Percentiles rank a stretch among this genome's conserved stretches.
Conservation (phyloP, 2,329 filamentous ascomycete species). For the Chaetomium sp. region DNA sequence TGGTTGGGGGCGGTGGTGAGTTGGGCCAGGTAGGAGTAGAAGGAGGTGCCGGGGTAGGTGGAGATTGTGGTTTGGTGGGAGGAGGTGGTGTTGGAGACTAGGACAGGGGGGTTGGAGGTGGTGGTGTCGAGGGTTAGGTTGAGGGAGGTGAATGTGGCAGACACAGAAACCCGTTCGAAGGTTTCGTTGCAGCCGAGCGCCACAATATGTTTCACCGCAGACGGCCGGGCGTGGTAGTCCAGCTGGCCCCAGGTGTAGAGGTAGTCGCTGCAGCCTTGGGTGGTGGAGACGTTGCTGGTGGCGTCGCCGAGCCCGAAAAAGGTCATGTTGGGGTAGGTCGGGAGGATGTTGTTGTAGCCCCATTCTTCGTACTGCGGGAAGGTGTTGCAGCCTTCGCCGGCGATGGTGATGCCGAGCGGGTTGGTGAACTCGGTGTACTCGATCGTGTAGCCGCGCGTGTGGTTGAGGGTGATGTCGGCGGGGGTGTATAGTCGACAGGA, state of each 20-base stretch:
- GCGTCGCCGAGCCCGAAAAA: background rate
- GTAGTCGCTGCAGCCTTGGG: slow-evolving; percentile 3
- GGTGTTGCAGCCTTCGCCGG: background rate
- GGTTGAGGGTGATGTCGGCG: background rate
- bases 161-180: background rate
- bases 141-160: background rate
- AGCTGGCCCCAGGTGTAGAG: slow-evolving; percentile 7
- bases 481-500: background rate
- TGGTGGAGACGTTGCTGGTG: background rate
- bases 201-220: background rate
- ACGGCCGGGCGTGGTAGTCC: background rate
- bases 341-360: background rate
- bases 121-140: background rate
- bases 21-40: background rate
- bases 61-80: background rate
- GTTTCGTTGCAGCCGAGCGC: slow-evolving; percentile 2
- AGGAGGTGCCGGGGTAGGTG: accelerated
- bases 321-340: slow-evolving; percentile 2
- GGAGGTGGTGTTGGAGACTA: background rate
- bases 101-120: background rate
- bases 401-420: slow-evolving; percentile 1
- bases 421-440: background rate
- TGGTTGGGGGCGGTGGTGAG: background rate
- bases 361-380: background rate
- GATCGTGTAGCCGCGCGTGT: background rate